Evolutionary conservation across 164 flowering plant species (phyloP).

Genomic region (Vitis rotundifolia): DNA sequence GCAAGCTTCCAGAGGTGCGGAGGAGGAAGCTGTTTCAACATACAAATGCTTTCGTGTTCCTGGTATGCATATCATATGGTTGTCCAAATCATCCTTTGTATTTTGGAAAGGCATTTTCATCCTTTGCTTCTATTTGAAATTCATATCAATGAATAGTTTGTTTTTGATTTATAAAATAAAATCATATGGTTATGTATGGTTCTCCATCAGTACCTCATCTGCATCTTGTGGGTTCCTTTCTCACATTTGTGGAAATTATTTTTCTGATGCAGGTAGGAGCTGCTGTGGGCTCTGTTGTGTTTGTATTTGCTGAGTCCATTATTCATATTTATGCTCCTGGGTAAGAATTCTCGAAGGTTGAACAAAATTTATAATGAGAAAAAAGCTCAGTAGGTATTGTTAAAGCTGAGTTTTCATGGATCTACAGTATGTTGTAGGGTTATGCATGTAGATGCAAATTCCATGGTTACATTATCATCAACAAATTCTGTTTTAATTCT

Average conservation of each 20-base stretch:
- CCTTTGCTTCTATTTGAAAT: too few species aligned
- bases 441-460: too few species aligned
- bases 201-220: neutral
- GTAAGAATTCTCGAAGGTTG: constrained; percentile 20
- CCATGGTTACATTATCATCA: too few species aligned
- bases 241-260: neutral
- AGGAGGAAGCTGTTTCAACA: constrained; percentile 24
- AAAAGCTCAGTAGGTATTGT: neutral
- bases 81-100: too few species aligned
- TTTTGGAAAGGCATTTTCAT: too few species aligned
- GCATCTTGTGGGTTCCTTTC: neutral
- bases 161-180: too few species aligned
- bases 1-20: constrained; percentile 30
- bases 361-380: neutral
- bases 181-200: neutral
- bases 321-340: constrained; percentile 36
- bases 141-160: too few species aligned
- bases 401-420: too few species aligned
- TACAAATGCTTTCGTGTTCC: constrained; percentile 18
- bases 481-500: too few species aligned
- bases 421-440: too few species aligned
- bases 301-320: constrained; percentile 23
- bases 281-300: constrained; percentile 19
- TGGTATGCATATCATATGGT: constrained; percentile 10
- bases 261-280: constrained; percentile 28